phyloP scores from a whole-genome alignment of 2,329 filamentous ascomycete species.

The Dothidotthia symphoricarpi region DNA sequence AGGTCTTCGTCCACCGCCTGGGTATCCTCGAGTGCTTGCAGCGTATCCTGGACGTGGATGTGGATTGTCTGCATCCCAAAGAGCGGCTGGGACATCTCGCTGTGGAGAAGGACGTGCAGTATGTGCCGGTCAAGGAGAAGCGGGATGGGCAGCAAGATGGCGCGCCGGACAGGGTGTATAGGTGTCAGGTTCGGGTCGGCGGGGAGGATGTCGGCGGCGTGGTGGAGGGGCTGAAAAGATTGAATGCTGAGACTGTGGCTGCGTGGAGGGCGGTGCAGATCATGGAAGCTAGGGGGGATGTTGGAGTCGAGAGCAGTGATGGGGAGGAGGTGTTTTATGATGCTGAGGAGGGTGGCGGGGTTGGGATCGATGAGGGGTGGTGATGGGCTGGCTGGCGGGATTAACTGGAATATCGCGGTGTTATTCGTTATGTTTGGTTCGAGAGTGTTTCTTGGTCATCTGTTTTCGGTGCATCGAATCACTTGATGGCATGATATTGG shows the following conservation, averaged over 20 bases:
- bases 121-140: constrained; percentile 41
- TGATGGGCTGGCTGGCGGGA: too few relatives aligned
- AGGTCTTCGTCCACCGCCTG: constrained; percentile 58
- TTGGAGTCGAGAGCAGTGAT: constrained; percentile 4
- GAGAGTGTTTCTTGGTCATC: too few relatives aligned
- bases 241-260: constrained; percentile 43
- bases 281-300: constrained; percentile 14
- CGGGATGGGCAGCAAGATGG: constrained; percentile 3
- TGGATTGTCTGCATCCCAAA: constrained; percentile 63
- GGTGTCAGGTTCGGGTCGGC: constrained; percentile 38
- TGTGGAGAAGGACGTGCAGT: constrained; percentile 54
- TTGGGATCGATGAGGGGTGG: constrained; percentile 7
- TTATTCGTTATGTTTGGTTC: too few relatives aligned
- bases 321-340: constrained; percentile 19
- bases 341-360: constrained; percentile 14
- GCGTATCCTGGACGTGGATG: constrained; percentile 54
- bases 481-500: too few relatives aligned
- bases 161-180: constrained; percentile 16
- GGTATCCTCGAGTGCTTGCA: constrained; percentile 65
- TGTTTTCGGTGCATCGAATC: too few relatives aligned
- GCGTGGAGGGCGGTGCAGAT: constrained; percentile 34
- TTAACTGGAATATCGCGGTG: too few relatives aligned
- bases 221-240: constrained; percentile 32
- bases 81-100: constrained; percentile 65
- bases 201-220: constrained; percentile 33